Conservation (phyloP, 169 alveolate species). For the Eimeria maxima region DNA sequence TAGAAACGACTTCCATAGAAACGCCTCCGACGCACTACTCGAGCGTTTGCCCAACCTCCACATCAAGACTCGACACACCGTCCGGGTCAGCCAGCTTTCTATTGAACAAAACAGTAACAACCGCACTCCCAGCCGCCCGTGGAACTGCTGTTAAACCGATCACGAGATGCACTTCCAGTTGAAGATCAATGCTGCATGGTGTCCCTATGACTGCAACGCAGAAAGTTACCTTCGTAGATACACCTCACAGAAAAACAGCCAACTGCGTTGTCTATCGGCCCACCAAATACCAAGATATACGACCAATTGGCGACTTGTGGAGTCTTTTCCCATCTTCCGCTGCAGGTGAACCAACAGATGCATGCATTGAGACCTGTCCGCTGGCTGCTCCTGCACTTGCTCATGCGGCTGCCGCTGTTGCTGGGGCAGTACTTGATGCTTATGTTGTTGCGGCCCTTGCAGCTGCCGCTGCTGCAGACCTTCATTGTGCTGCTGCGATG, state of each 20-base stretch:
- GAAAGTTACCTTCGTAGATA: constrained; percentile 57
- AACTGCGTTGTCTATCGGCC: constrained; percentile 82
- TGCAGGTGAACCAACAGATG: constrained; percentile 4
- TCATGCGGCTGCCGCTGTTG: too few relatives aligned
- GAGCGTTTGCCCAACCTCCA: constrained; percentile 20
- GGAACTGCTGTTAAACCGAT: neutral
- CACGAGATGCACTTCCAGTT: neutral
- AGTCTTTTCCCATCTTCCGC: constrained; percentile 76
- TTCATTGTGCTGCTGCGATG: neutral
- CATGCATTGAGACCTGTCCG: neutral
- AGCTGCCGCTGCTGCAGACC: too few relatives aligned
- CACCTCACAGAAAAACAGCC: constrained; percentile 52
- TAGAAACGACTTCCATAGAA: constrained; percentile 40
- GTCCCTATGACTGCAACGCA: neutral
- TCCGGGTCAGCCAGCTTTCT: constrained; percentile 8
- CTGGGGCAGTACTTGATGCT: too few relatives aligned
- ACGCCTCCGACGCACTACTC: constrained; percentile 67
- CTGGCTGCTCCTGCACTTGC: too few relatives aligned
- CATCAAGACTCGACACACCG: constrained; percentile 61
- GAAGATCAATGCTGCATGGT: neutral
- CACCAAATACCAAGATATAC: constrained; percentile 71
- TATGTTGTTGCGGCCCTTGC: too few relatives aligned
- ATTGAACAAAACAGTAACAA: neutral
- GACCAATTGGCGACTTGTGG: constrained; percentile 70
- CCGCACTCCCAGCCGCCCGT: neutral